Evolutionary conservation across 768 basidiomycete species (phyloP).

Genomic region (Trametes elegans): DNA sequence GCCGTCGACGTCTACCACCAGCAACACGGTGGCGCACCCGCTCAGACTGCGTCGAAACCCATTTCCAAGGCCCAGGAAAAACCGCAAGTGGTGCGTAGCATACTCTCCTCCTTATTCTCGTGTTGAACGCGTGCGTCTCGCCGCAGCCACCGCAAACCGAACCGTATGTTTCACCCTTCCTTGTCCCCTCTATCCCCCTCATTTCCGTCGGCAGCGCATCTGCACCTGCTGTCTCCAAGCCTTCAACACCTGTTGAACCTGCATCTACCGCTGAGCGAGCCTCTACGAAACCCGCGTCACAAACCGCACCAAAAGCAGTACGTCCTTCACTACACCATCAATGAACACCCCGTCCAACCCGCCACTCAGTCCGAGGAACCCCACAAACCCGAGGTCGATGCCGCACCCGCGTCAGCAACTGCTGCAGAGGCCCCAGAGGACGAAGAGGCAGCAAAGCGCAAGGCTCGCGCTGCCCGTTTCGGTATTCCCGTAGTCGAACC

Average conservation of each 20-base stretch:
- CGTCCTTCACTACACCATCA: neutral
- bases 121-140: conserved; percentile 32
- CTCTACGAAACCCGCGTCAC: conserved; percentile 8
- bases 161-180: conserved; percentile 24
- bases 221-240: conserved; percentile 5
- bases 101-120: conserved; percentile 17
- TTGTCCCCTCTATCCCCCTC: neutral
- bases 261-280: conserved; percentile 7
- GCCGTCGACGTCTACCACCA: conserved; percentile 51
- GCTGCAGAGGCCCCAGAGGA: conserved; percentile 33
- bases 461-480: conserved; percentile 65
- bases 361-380: neutral
- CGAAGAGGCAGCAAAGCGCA: conserved; percentile 54
- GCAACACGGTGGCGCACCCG: conserved; percentile 17
- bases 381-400: neutral
- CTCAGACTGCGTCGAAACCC: conserved; percentile 33
- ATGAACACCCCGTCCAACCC: neutral
- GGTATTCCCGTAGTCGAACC: conserved; percentile 56
- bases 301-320: conserved; percentile 13
- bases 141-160: conserved; percentile 32
- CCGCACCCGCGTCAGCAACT: neutral
- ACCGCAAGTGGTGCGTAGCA: conserved; percentile 6
- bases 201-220: neutral
- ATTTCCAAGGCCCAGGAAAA: conserved; percentile 20
- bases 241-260: conserved; percentile 29